Evolutionary conservation across 306 rosid species (phyloP).

Genomic region (Pyrus bretschneideri): DNA sequence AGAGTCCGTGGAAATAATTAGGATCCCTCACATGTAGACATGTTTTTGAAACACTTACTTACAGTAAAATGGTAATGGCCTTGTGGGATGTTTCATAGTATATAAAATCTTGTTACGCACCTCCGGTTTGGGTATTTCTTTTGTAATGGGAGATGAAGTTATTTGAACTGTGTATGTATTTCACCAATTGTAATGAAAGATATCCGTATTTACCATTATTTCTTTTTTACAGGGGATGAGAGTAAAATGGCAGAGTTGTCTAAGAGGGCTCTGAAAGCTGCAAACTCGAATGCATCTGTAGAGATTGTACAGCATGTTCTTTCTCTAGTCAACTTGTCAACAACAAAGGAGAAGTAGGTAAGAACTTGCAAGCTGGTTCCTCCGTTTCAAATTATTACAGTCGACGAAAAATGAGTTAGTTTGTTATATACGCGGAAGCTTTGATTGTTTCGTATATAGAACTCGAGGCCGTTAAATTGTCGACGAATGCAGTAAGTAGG

Average conservation of each 20-base stretch:
- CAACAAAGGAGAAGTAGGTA: conserved; percentile 8
- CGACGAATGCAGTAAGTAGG: not conserved
- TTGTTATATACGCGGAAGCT: not conserved
- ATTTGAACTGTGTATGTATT: no score
- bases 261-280: conserved; percentile 64
- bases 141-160: not conserved
- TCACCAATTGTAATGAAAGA: not conserved
- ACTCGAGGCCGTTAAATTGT: not conserved
- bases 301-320: conserved; percentile 56
- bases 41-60: not conserved
- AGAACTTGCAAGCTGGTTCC: not conserved
- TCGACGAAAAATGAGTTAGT: not conserved
- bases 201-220: not conserved
- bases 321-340: conserved; percentile 35
- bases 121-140: not conserved
- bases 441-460: not conserved
- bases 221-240: conserved; percentile 43
- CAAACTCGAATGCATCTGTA: conserved; percentile 51
- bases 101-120: not conserved
- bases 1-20: not conserved
- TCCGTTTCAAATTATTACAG: not conserved
- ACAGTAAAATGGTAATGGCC: not conserved
- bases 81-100: not conserved
- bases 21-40: not conserved
- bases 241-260: conserved; percentile 61